Evolutionary conservation across 805 yeast genomes (phyloP).

Genomic region (Lipomyces orientalis): DNA sequence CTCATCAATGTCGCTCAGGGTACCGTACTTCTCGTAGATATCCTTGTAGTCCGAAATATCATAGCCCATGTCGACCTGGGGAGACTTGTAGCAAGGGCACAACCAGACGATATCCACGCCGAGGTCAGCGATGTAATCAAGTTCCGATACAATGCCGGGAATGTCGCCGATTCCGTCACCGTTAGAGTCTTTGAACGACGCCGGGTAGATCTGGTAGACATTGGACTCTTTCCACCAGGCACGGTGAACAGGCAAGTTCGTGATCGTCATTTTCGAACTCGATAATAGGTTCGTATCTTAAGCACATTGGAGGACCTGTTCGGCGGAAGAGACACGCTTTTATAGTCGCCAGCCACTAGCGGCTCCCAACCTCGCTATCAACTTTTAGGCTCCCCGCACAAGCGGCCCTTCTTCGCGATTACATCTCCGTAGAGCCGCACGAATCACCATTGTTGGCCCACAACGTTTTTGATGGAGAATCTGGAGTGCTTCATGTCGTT

Average conservation of each 20-base stretch:
- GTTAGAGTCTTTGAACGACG: slow-evolving; percentile 63
- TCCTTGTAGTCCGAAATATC: slow-evolving; percentile 62
- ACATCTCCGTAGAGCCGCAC: too few species aligned
- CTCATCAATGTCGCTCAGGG: slow-evolving; percentile 57
- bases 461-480: too few species aligned
- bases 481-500: too few species aligned
- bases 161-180: slow-evolving; percentile 66
- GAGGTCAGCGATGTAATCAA: slow-evolving; percentile 58
- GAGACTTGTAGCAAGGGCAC: slow-evolving; percentile 63
- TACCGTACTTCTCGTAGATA: slow-evolving; percentile 59
- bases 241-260: background rate
- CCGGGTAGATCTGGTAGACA: slow-evolving; percentile 68
- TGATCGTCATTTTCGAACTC: background rate
- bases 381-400: too few species aligned
- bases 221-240: slow-evolving; percentile 58
- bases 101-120: slow-evolving; percentile 63
- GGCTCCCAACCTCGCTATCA: too few species aligned
- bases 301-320: too few species aligned
- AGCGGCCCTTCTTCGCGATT: too few species aligned
- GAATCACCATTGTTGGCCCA: too few species aligned
- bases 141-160: slow-evolving; percentile 56
- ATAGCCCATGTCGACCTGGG: slow-evolving; percentile 69
- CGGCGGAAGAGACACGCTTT: too few species aligned
- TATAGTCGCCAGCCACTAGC: too few species aligned
- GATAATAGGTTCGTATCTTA: background rate